These are phyloP conservation scores for Allium fistulosum DNA, from an alignment of 106 monocot genomes.

Conservation along the genomic window DNA sequence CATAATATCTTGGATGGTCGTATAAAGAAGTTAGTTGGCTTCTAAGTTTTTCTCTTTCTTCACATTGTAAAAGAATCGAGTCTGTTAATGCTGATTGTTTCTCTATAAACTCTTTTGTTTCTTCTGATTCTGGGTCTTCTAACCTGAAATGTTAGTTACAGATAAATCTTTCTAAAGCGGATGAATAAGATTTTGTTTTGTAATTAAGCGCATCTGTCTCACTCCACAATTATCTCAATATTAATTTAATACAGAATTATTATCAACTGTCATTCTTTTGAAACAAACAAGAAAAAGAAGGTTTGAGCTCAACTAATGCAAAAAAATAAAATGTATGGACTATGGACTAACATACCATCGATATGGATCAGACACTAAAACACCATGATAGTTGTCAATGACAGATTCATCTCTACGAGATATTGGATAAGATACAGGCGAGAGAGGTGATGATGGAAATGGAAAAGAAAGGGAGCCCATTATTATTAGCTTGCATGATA, in stretches of 20 bases:
- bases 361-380: constrained; percentile 18
- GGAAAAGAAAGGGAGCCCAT: constrained; percentile 60
- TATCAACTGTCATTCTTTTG: no score
- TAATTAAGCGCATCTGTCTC: no score
- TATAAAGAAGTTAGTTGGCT: constrained; percentile 46
- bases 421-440: constrained; percentile 55
- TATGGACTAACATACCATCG: no score
- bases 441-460: not conserved
- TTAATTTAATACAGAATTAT: no score
- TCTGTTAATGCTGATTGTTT: constrained; percentile 58
- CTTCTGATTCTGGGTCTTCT: constrained; percentile 88
- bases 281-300: no score
- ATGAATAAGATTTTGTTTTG: no score
- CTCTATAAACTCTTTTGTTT: constrained; percentile 78
- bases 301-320: no score
- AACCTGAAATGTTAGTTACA: no score
- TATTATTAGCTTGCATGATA: not conserved
- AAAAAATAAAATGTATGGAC: no score
- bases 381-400: constrained; percentile 75
- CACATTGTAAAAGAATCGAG: constrained; percentile 46
- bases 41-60: constrained; percentile 40
- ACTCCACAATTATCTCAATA: no score
- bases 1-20: constrained; percentile 65
- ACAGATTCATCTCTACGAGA: constrained; percentile 73
- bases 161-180: no score